Evolutionary conservation across 345 rosid species (phyloP).

Genomic region (Populus euphratica): DNA sequence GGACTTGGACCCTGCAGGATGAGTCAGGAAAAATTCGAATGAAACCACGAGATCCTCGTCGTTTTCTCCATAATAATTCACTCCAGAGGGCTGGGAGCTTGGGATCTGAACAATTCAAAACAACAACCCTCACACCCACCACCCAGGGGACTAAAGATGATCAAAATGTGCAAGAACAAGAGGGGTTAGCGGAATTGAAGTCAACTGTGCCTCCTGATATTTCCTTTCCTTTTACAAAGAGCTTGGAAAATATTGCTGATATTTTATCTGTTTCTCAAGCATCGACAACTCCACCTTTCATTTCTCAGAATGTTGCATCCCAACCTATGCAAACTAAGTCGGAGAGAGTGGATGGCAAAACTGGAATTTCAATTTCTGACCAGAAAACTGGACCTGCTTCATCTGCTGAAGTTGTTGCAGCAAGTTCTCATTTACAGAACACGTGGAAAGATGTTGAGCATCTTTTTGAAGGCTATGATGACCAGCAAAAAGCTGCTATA

Average conservation of each 20-base stretch:
- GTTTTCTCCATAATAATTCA: conserved; percentile 58
- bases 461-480: conserved; percentile 87
- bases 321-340: conserved; percentile 40
- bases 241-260: conserved; percentile 57
- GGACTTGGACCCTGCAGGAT: conserved; percentile 42
- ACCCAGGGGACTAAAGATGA: conserved; percentile 32
- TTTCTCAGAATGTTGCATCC: conserved; percentile 34
- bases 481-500: conserved; percentile 79
- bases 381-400: conserved; percentile 34
- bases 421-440: conserved; percentile 46
- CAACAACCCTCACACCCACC: conserved; percentile 28
- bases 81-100: conserved; percentile 51
- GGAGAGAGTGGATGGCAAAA: conserved; percentile 36
- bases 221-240: conserved; percentile 60
- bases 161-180: conserved; percentile 31
- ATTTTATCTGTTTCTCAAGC: conserved; percentile 57
- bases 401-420: conserved; percentile 34
- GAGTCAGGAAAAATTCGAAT: conserved; percentile 69
- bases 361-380: conserved; percentile 29
- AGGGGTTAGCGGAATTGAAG: conserved; percentile 36
- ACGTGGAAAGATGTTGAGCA: conserved; percentile 91
- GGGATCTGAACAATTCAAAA: conserved; percentile 50
- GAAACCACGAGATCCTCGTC: conserved; percentile 99
- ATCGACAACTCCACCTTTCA: conserved; percentile 33
- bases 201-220: conserved; percentile 50